Evolutionary conservation across 179 eudicot species (phyloP).

Genomic region (Amaranthus tricolor): DNA sequence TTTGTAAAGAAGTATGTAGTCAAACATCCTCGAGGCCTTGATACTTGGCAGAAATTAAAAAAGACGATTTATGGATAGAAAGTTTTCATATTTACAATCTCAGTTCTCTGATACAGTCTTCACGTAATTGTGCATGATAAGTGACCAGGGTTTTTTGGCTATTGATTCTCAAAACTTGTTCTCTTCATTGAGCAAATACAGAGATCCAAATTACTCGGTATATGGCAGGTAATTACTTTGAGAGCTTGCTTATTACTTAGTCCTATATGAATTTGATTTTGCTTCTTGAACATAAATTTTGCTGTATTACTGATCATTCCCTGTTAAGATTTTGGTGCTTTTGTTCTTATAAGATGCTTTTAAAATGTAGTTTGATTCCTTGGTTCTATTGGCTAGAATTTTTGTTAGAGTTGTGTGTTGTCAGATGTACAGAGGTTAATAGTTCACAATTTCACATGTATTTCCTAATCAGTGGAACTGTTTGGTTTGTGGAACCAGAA

Average conservation of each 20-base stretch:
- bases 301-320: not conserved
- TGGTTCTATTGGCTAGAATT: not conserved
- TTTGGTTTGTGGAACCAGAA: too few relatives aligned
- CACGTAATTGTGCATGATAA: not conserved
- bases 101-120: not conserved
- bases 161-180: not conserved
- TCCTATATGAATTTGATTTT: not conserved
- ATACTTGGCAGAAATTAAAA: constrained; percentile 49
- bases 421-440: not conserved
- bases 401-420: not conserved
- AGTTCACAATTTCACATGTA: too few relatives aligned
- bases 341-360: not conserved
- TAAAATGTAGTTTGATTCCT: not conserved
- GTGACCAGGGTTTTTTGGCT: not conserved
- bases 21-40: constrained; percentile 54
- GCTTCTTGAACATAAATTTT: not conserved
- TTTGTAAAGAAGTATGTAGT: constrained; percentile 47
- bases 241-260: not conserved
- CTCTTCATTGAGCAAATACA: not conserved
- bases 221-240: constrained; percentile 11
- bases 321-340: not conserved
- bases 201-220: not conserved
- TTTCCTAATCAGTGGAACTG: too few relatives aligned
- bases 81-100: not conserved
- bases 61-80: constrained; percentile 21